phyloP scores from a whole-genome alignment of 2,329 filamentous ascomycete genomes.

The Pyrenochaeta sp. region DNA sequence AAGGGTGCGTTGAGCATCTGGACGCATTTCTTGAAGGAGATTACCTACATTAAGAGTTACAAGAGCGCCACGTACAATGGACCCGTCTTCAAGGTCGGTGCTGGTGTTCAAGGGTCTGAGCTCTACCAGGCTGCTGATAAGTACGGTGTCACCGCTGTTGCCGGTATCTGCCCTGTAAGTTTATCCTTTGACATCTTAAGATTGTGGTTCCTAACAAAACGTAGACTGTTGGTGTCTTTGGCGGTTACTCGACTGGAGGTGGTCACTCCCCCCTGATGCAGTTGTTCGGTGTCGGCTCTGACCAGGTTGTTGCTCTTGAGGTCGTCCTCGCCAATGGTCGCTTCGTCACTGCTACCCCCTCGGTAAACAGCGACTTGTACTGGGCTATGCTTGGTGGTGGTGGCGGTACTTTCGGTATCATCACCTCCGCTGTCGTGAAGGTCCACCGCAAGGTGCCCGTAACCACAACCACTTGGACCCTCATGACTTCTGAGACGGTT shows the following conservation, averaged over 20 bases:
- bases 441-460: conserved; percentile 41
- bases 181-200: too few species aligned
- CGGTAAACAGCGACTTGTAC: conserved; percentile 49
- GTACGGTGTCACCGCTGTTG: conserved; percentile 33
- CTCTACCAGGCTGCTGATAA: conserved; percentile 38
- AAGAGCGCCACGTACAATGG: conserved; percentile 34
- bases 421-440: conserved; percentile 43
- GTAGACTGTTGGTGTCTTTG: conserved; percentile 59
- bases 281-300: conserved; percentile 49
- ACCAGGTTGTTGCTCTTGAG: conserved; percentile 49
- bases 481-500: conserved; percentile 35
- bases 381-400: conserved; percentile 49
- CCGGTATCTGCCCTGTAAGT: conserved; percentile 46
- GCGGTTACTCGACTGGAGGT: conserved; percentile 54
- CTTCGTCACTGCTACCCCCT: conserved; percentile 33
- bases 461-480: conserved; percentile 41
- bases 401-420: conserved; percentile 45
- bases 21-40: conserved; percentile 40
- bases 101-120: conserved; percentile 43
- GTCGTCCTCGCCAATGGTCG: conserved; percentile 36
- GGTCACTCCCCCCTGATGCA: conserved; percentile 63
- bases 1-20: conserved; percentile 38
- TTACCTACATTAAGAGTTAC: conserved; percentile 38
- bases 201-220: neutral
- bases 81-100: conserved; percentile 38